phyloP scores from a whole-genome alignment of 208 protist species.

The Trypanosoma scelopori region DNA sequence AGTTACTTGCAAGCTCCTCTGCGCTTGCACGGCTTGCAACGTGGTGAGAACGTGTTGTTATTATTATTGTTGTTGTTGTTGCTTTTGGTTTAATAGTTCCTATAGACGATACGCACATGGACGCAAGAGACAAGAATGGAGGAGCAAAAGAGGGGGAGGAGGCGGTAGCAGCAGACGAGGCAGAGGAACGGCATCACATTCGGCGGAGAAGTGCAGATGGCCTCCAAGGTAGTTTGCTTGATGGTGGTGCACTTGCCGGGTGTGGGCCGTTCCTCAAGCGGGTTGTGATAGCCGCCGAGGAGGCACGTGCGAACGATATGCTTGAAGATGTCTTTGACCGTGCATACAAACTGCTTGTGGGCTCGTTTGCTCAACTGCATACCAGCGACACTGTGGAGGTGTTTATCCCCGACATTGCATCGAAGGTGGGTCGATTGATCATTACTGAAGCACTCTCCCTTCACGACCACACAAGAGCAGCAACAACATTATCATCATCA shows the following conservation, averaged over 20 bases:
- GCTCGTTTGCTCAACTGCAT: not conserved
- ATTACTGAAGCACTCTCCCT: not conserved
- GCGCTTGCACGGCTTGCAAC: too few species aligned
- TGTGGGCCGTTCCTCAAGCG: constrained; percentile 19
- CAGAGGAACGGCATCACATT: too few species aligned
- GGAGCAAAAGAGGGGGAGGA: too few species aligned
- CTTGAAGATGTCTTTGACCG: constrained; percentile 16
- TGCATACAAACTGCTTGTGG: not conserved
- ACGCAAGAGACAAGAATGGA: too few species aligned
- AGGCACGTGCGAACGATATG: not conserved
- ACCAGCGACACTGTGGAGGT: not conserved
- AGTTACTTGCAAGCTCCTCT: too few species aligned
- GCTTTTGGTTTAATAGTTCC: too few species aligned
- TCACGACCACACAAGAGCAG: not conserved
- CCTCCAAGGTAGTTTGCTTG: not conserved
- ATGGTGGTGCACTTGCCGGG: not conserved
- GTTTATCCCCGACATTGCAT: not conserved
- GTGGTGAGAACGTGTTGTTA: too few species aligned
- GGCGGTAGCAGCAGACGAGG: too few species aligned
- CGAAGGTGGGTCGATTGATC: not conserved
- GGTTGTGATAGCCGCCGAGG: constrained; percentile 6
- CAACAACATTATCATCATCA: constrained; percentile 4
- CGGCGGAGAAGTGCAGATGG: not conserved
- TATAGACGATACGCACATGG: too few species aligned
- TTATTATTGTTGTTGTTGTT: too few species aligned